These are phyloP conservation scores for Verticillium isaacii DNA, from an alignment of 2,329 filamentous ascomycete species.

Conservation along the genomic window DNA sequence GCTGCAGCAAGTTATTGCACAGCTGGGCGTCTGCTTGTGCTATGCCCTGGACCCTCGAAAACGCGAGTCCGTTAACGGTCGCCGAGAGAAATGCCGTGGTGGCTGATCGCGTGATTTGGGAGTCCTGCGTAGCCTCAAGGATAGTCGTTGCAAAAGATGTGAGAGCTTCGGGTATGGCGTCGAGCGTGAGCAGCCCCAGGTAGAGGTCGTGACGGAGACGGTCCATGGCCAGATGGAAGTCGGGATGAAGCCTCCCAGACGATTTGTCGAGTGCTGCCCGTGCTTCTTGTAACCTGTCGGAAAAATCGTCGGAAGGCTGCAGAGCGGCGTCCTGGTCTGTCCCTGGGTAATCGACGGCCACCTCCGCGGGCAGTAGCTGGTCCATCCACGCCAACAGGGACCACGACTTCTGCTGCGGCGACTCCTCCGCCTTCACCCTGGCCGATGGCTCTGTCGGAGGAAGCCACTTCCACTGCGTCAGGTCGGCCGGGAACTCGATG, in stretches of 20 bases:
- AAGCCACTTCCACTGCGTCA: constrained; percentile 47
- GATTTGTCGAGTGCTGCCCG: constrained; percentile 6
- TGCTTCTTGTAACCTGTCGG: constrained; percentile 5
- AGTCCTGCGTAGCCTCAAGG: background rate
- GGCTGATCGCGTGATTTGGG: background rate
- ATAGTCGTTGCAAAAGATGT: constrained; percentile 4
- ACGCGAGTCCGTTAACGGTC: constrained; percentile 9
- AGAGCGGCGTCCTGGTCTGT: background rate
- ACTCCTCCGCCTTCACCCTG: background rate
- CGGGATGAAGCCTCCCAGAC: background rate
- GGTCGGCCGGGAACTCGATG: constrained; percentile 35
- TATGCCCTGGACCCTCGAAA: constrained; percentile 6
- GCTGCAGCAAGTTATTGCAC: constrained; percentile 6
- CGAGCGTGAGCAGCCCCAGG: constrained; percentile 3
- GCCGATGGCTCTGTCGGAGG: constrained; percentile 30
- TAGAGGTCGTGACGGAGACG: constrained; percentile 6
- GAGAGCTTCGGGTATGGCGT: constrained; percentile 2
- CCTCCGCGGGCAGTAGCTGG: background rate
- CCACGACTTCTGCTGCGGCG: background rate
- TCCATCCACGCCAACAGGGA: background rate
- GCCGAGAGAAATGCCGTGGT: constrained; percentile 9
- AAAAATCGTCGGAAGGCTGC: background rate
- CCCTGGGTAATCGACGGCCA: background rate
- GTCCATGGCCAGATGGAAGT: constrained; percentile 5
- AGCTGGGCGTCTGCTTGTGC: background rate